phyloP scores from a whole-genome alignment of 2,329 filamentous ascomycete species.

The Neurospora crassa region DNA sequence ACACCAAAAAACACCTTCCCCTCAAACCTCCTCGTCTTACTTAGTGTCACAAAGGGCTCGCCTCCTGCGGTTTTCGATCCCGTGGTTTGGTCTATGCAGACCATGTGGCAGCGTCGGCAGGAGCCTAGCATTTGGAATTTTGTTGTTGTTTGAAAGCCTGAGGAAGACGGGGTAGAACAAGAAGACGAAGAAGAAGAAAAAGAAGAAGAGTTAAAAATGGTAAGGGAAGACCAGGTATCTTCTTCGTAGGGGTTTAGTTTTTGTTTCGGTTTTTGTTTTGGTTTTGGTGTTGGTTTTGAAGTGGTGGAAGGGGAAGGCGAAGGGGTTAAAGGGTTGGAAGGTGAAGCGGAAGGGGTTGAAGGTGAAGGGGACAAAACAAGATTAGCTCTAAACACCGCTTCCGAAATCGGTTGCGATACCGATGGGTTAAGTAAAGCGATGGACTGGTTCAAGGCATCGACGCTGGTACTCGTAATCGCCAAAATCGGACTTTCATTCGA shows the following conservation, averaged over 20 bases:
- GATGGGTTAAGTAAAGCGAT: too few species aligned
- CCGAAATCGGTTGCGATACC: too few species aligned
- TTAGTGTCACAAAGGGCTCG: conserved; percentile 81
- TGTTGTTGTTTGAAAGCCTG: conserved; percentile 22
- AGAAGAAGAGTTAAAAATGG: conserved; percentile 28
- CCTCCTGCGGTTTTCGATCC: conserved; percentile 49
- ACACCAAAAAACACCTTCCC: conserved; percentile 86
- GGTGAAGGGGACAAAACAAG: conserved; percentile 53
- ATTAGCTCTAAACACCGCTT: conserved; percentile 80
- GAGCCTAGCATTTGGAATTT: conserved; percentile 66
- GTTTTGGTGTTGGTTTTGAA: background rate
- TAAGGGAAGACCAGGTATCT: conserved; percentile 57
- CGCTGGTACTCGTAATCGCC: conserved; percentile 68
- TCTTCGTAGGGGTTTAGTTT: conserved; percentile 55
- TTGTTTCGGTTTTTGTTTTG: background rate
- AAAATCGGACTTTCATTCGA: conserved; percentile 94
- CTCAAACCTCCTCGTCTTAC: conserved; percentile 74
- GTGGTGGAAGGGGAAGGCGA: background rate
- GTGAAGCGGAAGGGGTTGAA: too few species aligned
- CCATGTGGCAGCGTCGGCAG: conserved; percentile 90
- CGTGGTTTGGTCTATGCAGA: conserved; percentile 82
- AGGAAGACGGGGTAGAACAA: too few species aligned
- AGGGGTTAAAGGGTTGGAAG: too few species aligned
- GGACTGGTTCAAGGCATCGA: conserved; percentile 65
- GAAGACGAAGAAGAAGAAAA: background rate